Percentiles rank a stretch among this genome's conserved stretches.
These are phyloP conservation scores for Dalechampia spathulata DNA, from an alignment of 441 rosid genomes.

Conservation along the genomic window DNA sequence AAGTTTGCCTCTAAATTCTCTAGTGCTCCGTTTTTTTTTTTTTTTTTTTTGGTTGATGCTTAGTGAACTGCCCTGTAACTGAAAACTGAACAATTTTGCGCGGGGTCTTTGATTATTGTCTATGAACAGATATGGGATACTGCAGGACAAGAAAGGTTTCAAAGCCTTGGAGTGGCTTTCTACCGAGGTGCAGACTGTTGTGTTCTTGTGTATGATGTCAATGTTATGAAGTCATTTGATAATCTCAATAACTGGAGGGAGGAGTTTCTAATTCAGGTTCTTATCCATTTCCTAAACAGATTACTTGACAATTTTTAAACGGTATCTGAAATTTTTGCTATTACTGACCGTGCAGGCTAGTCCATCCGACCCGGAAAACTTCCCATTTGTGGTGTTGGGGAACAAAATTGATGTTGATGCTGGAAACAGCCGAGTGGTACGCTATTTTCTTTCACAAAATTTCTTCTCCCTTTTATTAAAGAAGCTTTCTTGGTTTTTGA, in stretches of 20 bases:
- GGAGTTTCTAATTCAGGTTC: slow-evolving; percentile 79
- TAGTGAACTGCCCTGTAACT: neutral
- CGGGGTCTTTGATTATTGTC: neutral
- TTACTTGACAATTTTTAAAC: neutral
- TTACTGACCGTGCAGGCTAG: slow-evolving; percentile 58
- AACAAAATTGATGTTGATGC: slow-evolving; percentile 73
- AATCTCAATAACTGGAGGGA: slow-evolving; percentile 84
- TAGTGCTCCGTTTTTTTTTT: no score
- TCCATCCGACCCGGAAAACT: slow-evolving; percentile 82
- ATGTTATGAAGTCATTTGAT: slow-evolving; percentile 79
- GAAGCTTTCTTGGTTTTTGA: neutral
- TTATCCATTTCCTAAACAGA: neutral
- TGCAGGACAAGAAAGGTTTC: slow-evolving; percentile 45
- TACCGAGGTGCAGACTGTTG: slow-evolving; percentile 52
- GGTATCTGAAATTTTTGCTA: slow-evolving; percentile 3
- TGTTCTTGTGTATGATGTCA: slow-evolving; percentile 66
- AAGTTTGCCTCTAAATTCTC: no score
- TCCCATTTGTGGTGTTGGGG: slow-evolving; percentile 81
- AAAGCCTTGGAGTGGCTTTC: slow-evolving; percentile 56
- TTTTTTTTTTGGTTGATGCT: no score
- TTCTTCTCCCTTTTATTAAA: neutral
- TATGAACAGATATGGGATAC: slow-evolving; percentile 91
- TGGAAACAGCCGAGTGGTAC: slow-evolving; percentile 68
- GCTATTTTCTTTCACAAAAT: slow-evolving; percentile 18
- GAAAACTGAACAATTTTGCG: neutral